Evolutionary conservation across 345 rosid genomes (phyloP).

Genomic region (Draba incana): DNA sequence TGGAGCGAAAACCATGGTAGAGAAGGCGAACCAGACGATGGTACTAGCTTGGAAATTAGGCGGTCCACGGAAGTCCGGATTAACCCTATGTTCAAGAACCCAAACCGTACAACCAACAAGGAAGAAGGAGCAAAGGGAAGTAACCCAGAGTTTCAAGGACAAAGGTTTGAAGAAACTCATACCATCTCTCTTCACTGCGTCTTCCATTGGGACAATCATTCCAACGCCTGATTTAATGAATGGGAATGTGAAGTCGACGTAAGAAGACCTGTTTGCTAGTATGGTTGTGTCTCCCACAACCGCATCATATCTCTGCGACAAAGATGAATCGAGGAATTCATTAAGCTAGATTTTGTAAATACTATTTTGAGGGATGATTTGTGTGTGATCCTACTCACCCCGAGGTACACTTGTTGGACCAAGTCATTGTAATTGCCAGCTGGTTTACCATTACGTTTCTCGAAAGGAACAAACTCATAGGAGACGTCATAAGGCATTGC

Average conservation of each 20-base stretch:
- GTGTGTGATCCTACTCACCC: conserved; percentile 40
- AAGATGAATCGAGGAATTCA: not conserved
- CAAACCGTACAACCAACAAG: not conserved
- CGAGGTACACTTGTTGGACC: conserved; percentile 48
- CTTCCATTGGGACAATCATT: conserved; percentile 49
- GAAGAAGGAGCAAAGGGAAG: conserved; percentile 3
- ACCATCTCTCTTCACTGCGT: conserved; percentile 38
- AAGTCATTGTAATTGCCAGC: conserved; percentile 47
- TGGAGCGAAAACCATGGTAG: too few relatives aligned
- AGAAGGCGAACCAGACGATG: conserved; percentile 6
- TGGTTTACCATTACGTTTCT: conserved; percentile 20
- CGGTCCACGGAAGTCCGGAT: conserved; percentile 49
- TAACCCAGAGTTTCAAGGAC: conserved; percentile 56
- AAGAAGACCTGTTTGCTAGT: conserved; percentile 50
- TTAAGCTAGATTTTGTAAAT: not conserved
- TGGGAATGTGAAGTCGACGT: conserved; percentile 69
- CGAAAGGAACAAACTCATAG: conserved; percentile 46
- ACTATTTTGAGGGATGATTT: not conserved
- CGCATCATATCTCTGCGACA: conserved; percentile 48
- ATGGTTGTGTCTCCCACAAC: conserved; percentile 74
- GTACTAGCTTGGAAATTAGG: conserved; percentile 50
- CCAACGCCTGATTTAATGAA: conserved; percentile 64
- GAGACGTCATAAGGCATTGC: conserved; percentile 51
- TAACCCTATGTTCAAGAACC: conserved; percentile 34
- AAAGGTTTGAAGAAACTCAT: conserved; percentile 67